Base-by-base conservation (phyloP, 768 basidiomycete genomes). In the Boletus eberwhitei region DNA sequence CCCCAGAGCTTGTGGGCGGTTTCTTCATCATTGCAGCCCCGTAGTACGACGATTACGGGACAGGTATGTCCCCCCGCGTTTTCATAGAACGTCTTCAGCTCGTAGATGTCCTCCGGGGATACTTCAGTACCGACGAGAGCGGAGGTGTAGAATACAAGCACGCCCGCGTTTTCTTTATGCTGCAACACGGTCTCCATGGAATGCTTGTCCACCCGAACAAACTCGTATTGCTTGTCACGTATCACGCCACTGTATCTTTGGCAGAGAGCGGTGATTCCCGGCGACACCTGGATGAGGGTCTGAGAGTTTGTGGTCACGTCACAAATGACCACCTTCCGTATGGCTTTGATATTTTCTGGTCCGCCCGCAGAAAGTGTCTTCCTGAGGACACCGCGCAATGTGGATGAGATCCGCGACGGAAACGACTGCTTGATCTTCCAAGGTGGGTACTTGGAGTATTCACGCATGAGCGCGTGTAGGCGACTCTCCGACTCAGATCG, bases 281-380 rank as follows among this genome's bases (percentile, higher is more conserved):
- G 46, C 0, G 34, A 34, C 2, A 47, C 8, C 31, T 45, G 44
- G 44, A 32, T 2, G 14, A 9, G 29, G 5, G 32, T 21, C 8
- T 21, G 46, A 35, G 34, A 22, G 16, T 12, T 8, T 2, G 16
- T 5, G 32, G 46, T 16, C 34, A 35, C 3, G 8, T 50, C 40
- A n/a, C 16, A 58, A 19, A 51, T 6, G 16, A 42, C 22, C 31
- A 58, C 58, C 24, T 19, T 58, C 7, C 47, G 55, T 13, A 2
- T 19, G 47, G 26, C 14, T 8, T n/a, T 26, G 19, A 12, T 22
- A 14, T 54, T 21, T n/a, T 9, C 46, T 0, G 9, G 34, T 2
- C 4, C 2, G 17, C 34, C 21, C 6, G 34, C 5, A 16, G 34
- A 35, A 32, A 14, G 3, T 7, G 21, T 4, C 22, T 7, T 22